Percentiles rank a stretch among this genome's conserved stretches.
Conservation (phyloP, 192 early-diverging fungal species). For the Cladochytrium replicatum region DNA sequence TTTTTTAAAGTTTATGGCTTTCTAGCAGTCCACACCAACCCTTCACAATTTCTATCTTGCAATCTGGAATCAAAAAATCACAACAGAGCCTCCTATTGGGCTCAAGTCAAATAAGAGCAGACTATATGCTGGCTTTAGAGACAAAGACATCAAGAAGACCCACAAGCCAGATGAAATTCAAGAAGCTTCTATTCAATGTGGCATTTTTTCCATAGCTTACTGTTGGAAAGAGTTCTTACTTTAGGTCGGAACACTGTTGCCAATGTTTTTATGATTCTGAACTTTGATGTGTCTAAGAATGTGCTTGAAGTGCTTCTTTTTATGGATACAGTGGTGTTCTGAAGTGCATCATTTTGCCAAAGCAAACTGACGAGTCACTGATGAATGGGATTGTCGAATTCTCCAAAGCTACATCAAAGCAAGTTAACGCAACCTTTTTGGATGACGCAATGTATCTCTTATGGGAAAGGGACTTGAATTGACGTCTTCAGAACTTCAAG, state of each 20-base stretch:
- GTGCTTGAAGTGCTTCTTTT: constrained; percentile 42
- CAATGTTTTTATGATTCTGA: constrained; percentile 54
- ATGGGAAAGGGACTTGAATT: constrained; percentile 51
- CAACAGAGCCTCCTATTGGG: constrained; percentile 53
- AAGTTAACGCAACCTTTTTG: constrained; percentile 33
- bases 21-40: constrained; percentile 52
- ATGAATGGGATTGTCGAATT: constrained; percentile 52
- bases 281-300: constrained; percentile 55
- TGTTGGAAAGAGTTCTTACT: constrained; percentile 47
- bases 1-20: constrained; percentile 50
- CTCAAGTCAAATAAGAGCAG: constrained; percentile 44
- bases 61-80: constrained; percentile 50
- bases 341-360: constrained; percentile 54
- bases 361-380: constrained; percentile 52
- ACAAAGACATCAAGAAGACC: constrained; percentile 35
- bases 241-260: constrained; percentile 54
- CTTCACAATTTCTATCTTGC: constrained; percentile 56
- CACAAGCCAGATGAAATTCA: constrained; percentile 39
- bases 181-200: constrained; percentile 43
- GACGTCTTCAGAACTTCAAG: constrained; percentile 52
- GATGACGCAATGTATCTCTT: constrained; percentile 42
- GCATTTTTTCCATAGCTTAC: constrained; percentile 50
- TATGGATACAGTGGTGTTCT: constrained; percentile 49
- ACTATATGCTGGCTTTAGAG: constrained; percentile 34
- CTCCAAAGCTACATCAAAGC: constrained; percentile 53